Conservation (phyloP, 306 rosid species). For the Citrullus amarus region DNA sequence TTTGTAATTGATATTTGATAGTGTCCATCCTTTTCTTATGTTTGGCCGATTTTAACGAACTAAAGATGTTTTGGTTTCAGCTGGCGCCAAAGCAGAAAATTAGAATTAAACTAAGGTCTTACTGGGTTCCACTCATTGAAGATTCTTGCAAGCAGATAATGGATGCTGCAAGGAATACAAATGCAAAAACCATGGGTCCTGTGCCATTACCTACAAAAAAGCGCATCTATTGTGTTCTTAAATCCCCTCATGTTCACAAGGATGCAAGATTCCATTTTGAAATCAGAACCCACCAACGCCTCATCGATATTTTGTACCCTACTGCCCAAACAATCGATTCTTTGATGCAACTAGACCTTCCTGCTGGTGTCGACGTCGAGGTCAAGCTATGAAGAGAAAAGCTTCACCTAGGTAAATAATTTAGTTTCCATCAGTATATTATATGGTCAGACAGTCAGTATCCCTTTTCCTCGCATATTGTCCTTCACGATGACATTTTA, state of each 20-base stretch:
- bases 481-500: not conserved
- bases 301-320: conserved; percentile 85
- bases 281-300: conserved; percentile 92
- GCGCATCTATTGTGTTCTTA: conserved; percentile 70
- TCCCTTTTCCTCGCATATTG: not conserved
- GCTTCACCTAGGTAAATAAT: conserved; percentile 16
- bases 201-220: conserved; percentile 96
- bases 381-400: conserved; percentile 61
- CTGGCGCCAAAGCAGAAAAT: conserved; percentile 88
- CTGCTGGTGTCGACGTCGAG: conserved; percentile 98
- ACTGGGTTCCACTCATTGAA: conserved; percentile 82
- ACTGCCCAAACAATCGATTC: conserved; percentile 96
- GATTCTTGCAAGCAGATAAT: conserved; percentile 97
- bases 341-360: conserved; percentile 89
- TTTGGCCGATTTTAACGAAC: conserved; percentile 1
- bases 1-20: not conserved
- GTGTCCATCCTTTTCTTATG: not conserved
- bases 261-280: conserved; percentile 95
- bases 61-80: conserved; percentile 32
- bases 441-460: not conserved
- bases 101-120: conserved; percentile 91
- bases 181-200: conserved; percentile 97
- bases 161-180: conserved; percentile 85
- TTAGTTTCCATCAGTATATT: not conserved
- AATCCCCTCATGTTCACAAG: conserved; percentile 88